Evolutionary conservation across 2,329 filamentous ascomycete species (phyloP), one percentile per base, ranked within the genome.

Genomic region (Sporothrix mexicana): DNA sequence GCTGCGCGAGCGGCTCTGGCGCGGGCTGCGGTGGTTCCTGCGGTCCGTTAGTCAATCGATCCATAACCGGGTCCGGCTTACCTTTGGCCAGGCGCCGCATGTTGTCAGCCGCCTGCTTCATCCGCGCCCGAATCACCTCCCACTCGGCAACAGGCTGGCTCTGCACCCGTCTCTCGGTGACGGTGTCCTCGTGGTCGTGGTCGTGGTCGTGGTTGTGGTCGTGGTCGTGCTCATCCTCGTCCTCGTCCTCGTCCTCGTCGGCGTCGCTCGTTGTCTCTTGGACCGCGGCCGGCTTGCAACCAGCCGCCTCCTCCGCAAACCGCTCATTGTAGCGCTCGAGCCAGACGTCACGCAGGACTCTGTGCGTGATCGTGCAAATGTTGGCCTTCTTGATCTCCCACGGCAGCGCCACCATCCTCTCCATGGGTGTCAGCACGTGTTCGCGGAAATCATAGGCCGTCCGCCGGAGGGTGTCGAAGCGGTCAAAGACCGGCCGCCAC

Each of bases 351-450:
- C 57, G 64, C 71, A 71, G 30, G 30, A 36, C 30, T 36, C 30
- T 36, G 30, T 36, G 30, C 30, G 30, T 36, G 30, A 36, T 36
- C 30, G 30, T 36, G 30, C 30, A 36, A 6, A 6, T 36, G 30
- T 36, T 36, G 30, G 74, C 74, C 2, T 1, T 1, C 0, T n/a
- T 12, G 41, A 74, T 69, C 66, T 75, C 74, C 2, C 2, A 3
- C 6, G 74, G 74, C 43, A 17, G 47, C 2, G 74, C 71, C n/a
- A 75, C 71, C 0, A 20, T 43, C 15, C 49, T n/a, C 66, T 75
- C 74, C 15, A 12, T 53, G 1, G 30, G 4, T 3, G 73, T 45
- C 20, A 75, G 64, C 5, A 47, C n/a, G 12, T 45, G 55, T 1
- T 75, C 74, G 12, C 71, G 53, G 57, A 20, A 74, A 49, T 72